phyloP scores from a whole-genome alignment of 257 asterid genomes.

The Primulina tabacum region DNA sequence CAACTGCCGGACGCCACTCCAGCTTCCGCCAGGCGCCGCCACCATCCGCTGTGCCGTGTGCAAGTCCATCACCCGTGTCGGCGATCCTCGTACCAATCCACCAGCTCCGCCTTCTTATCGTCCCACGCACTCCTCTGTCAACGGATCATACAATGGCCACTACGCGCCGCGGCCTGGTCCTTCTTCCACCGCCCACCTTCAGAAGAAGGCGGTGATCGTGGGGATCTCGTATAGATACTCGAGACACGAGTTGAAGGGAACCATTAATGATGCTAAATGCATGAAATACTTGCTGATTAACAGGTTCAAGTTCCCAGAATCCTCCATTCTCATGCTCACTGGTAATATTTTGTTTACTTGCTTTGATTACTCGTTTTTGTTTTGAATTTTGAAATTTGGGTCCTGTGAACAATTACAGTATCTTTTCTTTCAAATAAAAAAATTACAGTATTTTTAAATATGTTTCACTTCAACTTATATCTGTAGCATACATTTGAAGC shows the following conservation, averaged over 20 bases:
- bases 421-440: no score
- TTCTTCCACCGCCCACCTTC: neutral
- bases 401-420: no score
- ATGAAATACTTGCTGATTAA: constrained; percentile 52
- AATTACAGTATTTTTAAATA: no score
- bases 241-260: constrained; percentile 33
- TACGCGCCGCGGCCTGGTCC: neutral
- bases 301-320: constrained; percentile 53
- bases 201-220: neutral
- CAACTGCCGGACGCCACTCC: neutral
- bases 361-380: no score
- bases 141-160: neutral
- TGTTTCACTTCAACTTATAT: no score
- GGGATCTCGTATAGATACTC: neutral
- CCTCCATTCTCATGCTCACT: constrained; percentile 60
- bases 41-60: neutral
- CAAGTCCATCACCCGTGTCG: neutral
- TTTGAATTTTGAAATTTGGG: no score
- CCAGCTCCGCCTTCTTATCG: neutral
- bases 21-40: neutral
- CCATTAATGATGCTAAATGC: constrained; percentile 48
- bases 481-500: no score
- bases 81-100: neutral
- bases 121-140: neutral
- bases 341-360: constrained; percentile 31